These are phyloP conservation scores for Daldinia sp. DNA, from an alignment of 2,329 filamentous ascomycete genomes.

Conservation along the genomic window DNA sequence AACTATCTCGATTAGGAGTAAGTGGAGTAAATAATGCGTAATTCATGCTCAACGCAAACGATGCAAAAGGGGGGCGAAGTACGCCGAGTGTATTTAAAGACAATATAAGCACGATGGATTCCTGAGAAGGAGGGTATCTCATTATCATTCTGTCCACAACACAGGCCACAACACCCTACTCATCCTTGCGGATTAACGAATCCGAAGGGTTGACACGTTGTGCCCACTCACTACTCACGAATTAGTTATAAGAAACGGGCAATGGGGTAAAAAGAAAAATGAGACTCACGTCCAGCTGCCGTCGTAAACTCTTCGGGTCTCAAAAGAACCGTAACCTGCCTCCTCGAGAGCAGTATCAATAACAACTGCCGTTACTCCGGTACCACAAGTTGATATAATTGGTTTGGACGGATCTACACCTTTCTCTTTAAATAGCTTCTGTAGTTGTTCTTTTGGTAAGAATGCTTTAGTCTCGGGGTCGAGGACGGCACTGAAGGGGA, in stretches of 20 bases:
- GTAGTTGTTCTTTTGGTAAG: constrained; percentile 74
- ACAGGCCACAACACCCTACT: constrained; percentile 20
- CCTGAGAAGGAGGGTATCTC: constrained; percentile 41
- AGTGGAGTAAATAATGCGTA: constrained; percentile 23
- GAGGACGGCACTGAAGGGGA: constrained; percentile 82
- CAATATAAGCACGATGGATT: constrained; percentile 26
- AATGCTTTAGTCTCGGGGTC: constrained; percentile 85
- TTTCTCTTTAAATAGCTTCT: constrained; percentile 78
- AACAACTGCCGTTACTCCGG: constrained; percentile 90
- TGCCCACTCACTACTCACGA: constrained; percentile 66
- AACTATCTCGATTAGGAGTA: constrained; percentile 19
- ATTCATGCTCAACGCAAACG: constrained; percentile 24
- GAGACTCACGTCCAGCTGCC: constrained; percentile 93
- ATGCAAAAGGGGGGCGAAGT: constrained; percentile 7
- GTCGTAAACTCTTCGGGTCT: constrained; percentile 83
- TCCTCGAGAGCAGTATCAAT: constrained; percentile 86
- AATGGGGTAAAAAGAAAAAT: neutral
- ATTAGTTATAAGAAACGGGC: constrained; percentile 41
- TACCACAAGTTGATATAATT: constrained; percentile 89
- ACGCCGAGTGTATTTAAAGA: constrained; percentile 11
- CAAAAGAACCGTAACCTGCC: constrained; percentile 74
- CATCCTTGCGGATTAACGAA: constrained; percentile 66
- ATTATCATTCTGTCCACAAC: constrained; percentile 28
- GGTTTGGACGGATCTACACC: constrained; percentile 81
- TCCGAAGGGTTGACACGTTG: constrained; percentile 69